A percentile compares a stretch with the other conserved stretches of the same genome.
phyloP scores from a whole-genome alignment of 306 rosid genomes.

The Citrullus amarus region DNA sequence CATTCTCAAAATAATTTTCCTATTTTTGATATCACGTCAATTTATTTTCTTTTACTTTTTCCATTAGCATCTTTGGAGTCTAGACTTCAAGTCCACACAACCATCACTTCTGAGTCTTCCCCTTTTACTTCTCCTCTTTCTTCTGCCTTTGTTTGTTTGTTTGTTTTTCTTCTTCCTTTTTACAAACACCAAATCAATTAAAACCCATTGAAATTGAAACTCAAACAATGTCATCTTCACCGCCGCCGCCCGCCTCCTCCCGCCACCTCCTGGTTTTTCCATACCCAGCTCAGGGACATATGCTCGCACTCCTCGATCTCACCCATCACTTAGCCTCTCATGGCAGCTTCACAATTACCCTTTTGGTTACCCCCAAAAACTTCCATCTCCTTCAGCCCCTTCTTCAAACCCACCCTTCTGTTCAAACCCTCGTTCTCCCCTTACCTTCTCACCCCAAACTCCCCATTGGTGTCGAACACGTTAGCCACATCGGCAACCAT shows the following conservation, averaged over 20 bases:
- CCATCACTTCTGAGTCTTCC: too few species aligned
- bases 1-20: too few species aligned
- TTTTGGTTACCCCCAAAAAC: slow-evolving; percentile 55
- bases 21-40: too few species aligned
- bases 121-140: too few species aligned
- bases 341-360: slow-evolving; percentile 27
- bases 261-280: slow-evolving; percentile 49
- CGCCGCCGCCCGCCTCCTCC: not conserved
- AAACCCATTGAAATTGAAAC: too few species aligned
- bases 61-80: too few species aligned
- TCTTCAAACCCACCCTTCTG: slow-evolving; percentile 27
- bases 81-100: too few species aligned
- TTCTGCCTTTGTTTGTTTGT: too few species aligned
- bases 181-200: too few species aligned
- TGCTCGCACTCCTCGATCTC: slow-evolving; percentile 42
- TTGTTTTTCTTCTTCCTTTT: too few species aligned
- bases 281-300: slow-evolving; percentile 72
- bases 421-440: slow-evolving; percentile 39
- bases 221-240: not conserved
- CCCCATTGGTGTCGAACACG: slow-evolving; percentile 33
- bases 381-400: slow-evolving; percentile 30
- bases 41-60: too few species aligned
- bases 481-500: slow-evolving; percentile 38
- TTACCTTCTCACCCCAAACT: slow-evolving; percentile 54
- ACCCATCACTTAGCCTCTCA: slow-evolving; percentile 33